These are phyloP conservation scores for Metroxylon sagu DNA, from an alignment of 176 grass and related monocot genomes.

Conservation along the genomic window DNA sequence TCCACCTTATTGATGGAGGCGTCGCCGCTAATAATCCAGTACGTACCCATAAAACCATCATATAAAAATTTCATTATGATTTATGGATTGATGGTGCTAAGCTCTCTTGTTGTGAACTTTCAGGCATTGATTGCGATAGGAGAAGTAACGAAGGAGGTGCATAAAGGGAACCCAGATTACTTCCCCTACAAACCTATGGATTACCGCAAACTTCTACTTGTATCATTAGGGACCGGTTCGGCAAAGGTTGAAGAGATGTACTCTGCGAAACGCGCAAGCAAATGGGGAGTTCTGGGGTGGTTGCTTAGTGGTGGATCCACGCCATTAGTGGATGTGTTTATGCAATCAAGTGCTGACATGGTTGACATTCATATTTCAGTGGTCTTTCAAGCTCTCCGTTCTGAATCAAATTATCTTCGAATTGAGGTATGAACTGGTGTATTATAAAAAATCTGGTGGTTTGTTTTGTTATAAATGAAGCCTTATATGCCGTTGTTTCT, in stretches of 20 bases:
- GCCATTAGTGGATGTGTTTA: conserved; percentile 78
- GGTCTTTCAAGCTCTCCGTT: conserved; percentile 63
- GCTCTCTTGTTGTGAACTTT: conserved; percentile 14
- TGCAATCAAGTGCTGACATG: conserved; percentile 73
- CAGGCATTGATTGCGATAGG: conserved; percentile 77
- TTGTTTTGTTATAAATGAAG: too few relatives aligned
- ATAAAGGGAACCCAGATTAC: conserved; percentile 77
- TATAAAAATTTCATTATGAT: too few relatives aligned
- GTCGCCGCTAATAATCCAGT: conserved; percentile 84
- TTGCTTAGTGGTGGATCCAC: conserved; percentile 56
- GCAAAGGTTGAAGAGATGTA: conserved; percentile 42
- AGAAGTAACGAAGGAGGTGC: conserved; percentile 69
- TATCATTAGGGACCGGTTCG: conserved; percentile 79
- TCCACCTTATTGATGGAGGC: conserved; percentile 82
- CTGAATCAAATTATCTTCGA: conserved; percentile 70
- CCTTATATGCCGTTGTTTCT: too few relatives aligned
- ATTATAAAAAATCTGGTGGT: too few relatives aligned
- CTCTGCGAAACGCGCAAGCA: conserved; percentile 39
- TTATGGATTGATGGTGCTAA: neutral
- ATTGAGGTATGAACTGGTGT: conserved; percentile 44
- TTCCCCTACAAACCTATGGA: conserved; percentile 82
- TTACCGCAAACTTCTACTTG: conserved; percentile 59
- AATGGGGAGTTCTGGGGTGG: conserved; percentile 72
- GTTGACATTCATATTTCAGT: conserved; percentile 76
- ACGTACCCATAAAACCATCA: neutral